Percentiles rank a stretch among this genome's conserved stretches.
These are phyloP conservation scores for Ganoderma resinaceum DNA, from an alignment of 1,284 basidiomycete genomes.

Conservation along the genomic window DNA sequence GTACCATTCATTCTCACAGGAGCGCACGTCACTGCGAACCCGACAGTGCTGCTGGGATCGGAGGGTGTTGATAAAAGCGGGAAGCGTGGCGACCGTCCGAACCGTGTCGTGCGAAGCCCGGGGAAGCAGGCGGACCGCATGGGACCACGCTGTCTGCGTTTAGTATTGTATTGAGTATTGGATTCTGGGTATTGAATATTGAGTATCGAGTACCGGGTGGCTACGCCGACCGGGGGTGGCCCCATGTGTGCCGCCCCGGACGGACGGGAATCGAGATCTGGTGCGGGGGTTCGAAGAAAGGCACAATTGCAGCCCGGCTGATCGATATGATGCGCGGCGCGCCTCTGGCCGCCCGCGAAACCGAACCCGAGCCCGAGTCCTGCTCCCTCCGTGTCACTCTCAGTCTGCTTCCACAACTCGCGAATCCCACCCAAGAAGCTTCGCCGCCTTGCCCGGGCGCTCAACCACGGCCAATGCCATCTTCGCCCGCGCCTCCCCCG, in stretches of 20 bases:
- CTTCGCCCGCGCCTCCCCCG: background rate
- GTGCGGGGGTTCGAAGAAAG: conserved; percentile 27
- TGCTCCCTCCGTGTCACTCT: background rate
- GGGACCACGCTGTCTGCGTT: conserved; percentile 10
- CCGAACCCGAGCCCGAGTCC: conserved; percentile 8
- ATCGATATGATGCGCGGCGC: conserved; percentile 27
- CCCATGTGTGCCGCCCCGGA: conserved; percentile 25
- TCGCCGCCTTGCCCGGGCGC: background rate
- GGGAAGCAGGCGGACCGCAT: conserved; percentile 32
- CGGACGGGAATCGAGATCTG: conserved; percentile 26
- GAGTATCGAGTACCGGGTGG: background rate
- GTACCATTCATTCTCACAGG: conserved; percentile 26
- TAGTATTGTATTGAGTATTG: background rate
- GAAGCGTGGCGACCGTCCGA: conserved; percentile 15
- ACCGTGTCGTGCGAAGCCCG: conserved; percentile 19
- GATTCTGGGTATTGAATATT: background rate
- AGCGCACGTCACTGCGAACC: conserved; percentile 12
- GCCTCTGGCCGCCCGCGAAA: conserved; percentile 7
- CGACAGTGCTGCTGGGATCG: conserved; percentile 10
- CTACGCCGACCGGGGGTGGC: background rate
- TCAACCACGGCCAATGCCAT: background rate
- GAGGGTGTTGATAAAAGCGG: conserved; percentile 15
- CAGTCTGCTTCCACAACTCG: background rate
- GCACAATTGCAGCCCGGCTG: conserved; percentile 21
- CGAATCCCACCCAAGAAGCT: background rate